Percentiles rank a stretch among this genome's conserved stretches.
phyloP scores from a whole-genome alignment of 352 stramenopile species.

The Phytophthora sp. region DNA sequence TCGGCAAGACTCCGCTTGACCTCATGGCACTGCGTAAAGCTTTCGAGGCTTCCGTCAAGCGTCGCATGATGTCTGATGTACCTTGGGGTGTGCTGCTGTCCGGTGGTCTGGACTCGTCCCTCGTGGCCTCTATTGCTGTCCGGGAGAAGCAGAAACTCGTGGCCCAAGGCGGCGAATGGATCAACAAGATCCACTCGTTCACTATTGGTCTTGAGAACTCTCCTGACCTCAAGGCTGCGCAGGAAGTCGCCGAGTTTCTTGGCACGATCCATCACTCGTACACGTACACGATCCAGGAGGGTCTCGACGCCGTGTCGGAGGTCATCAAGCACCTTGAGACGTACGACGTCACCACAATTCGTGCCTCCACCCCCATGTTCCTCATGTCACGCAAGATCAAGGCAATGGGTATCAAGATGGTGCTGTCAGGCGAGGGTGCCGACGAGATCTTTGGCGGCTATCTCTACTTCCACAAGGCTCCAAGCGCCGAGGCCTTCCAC shows the following conservation, averaged over 20 bases:
- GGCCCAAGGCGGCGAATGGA: constrained; percentile 79
- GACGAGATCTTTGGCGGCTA: constrained; percentile 99
- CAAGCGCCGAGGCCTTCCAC: constrained; percentile 93
- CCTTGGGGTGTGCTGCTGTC: constrained; percentile 98
- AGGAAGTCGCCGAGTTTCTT: constrained; percentile 97
- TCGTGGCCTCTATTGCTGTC: constrained; percentile 97
- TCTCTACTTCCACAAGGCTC: constrained; percentile 99
- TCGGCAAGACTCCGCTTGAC: constrained; percentile 71
- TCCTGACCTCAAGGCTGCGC: constrained; percentile 95
- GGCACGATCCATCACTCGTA: constrained; percentile 99
- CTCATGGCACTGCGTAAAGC: constrained; percentile 81
- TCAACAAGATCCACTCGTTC: constrained; percentile 98
- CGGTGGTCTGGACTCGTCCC: constrained; percentile 97
- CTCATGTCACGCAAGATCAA: constrained; percentile 99
- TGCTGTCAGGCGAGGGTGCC: constrained; percentile 97
- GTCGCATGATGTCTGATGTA: constrained; percentile 99
- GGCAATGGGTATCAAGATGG: constrained; percentile 99
- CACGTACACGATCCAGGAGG: constrained; percentile 99
- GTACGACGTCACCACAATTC: constrained; percentile 98
- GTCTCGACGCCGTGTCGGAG: constrained; percentile 96
- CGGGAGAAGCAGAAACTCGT: constrained; percentile 92
- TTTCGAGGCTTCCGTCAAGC: constrained; percentile 95
- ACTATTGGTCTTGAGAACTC: constrained; percentile 97
- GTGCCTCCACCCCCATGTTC: constrained; percentile 99
- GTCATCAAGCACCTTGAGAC: constrained; percentile 98